Conservation (phyloP, 2,329 filamentous ascomycete genomes). For the Microascus cirrosus region DNA sequence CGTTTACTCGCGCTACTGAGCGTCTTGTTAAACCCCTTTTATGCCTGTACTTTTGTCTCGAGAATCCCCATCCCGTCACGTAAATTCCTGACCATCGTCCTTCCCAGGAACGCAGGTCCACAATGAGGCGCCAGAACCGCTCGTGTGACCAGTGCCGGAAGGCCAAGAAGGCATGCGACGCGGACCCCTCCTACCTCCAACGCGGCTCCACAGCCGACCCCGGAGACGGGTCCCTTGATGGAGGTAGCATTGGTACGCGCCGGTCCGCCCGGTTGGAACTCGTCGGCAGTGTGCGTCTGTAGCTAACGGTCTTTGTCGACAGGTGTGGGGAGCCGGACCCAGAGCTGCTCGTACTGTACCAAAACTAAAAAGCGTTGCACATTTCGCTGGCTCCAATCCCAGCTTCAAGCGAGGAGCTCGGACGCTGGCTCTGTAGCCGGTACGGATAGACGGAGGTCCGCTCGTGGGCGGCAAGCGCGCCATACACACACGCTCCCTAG, state of each 20-base stretch:
- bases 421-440: not conserved
- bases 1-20: no score
- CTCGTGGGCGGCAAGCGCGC: not conserved
- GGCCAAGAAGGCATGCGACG: not conserved
- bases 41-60: no score
- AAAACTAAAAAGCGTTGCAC: conserved; percentile 12
- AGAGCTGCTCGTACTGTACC: conserved; percentile 12
- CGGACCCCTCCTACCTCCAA: not conserved
- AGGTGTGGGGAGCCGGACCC: not conserved
- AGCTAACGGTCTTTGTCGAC: not conserved
- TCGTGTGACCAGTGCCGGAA: conserved; percentile 1
- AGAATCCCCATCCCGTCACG: no score
- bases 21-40: no score
- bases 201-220: not conserved
- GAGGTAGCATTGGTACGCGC: not conserved
- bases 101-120: not conserved
- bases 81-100: no score
- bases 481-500: not conserved
- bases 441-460: not conserved
- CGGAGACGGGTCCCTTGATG: not conserved
- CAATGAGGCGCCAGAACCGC: conserved; percentile 2
- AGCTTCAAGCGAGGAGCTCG: conserved; percentile 1
- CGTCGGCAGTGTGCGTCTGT: not conserved
- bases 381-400: conserved; percentile 10
- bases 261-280: not conserved